phyloP scores from a whole-genome alignment of 352 stramenopile species.

The Globisporangium yorkense region DNA sequence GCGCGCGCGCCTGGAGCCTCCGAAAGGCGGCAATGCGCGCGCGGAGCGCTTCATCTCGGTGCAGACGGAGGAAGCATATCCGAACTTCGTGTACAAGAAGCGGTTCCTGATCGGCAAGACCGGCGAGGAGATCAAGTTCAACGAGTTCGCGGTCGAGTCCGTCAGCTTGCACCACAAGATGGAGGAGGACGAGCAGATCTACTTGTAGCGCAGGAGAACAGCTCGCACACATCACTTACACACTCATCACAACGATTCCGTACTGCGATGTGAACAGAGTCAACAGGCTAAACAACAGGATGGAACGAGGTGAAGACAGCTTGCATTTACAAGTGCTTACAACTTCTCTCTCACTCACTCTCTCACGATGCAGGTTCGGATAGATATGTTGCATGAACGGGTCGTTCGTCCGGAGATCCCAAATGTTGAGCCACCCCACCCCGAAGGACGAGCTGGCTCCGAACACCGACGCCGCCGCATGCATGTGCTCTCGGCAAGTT shows the following conservation, averaged over 20 bases:
- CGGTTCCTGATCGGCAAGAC: conserved; percentile 53
- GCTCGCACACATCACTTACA: too few relatives aligned
- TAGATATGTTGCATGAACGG: conserved; percentile 1
- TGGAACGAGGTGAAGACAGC: too few relatives aligned
- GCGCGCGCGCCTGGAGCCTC: conserved; percentile 31
- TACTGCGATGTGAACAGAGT: too few relatives aligned
- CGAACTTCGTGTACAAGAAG: conserved; percentile 68
- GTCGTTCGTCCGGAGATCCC: conserved; percentile 22
- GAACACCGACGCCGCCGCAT: conserved; percentile 10
- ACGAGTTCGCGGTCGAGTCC: conserved; percentile 35
- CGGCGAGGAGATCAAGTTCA: conserved; percentile 58
- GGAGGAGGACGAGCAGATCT: conserved; percentile 57
- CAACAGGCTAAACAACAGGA: too few relatives aligned
- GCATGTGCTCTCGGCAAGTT: conserved; percentile 23
- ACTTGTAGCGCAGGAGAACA: conserved; percentile 22
- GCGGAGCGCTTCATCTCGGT: conserved; percentile 50
- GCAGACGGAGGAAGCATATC: conserved; percentile 56
- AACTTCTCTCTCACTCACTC: too few relatives aligned
- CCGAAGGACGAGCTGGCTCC: neutral
- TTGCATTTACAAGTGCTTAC: too few relatives aligned
- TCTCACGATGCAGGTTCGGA: neutral
- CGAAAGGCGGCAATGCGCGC: conserved; percentile 33
- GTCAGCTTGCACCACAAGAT: conserved; percentile 48
- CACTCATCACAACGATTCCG: too few relatives aligned
- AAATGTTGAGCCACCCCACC: neutral